Percentiles rank a stretch among this genome's conserved stretches.
These are phyloP conservation scores for Colletotrichum agaves DNA, from an alignment of 2,329 filamentous ascomycete species.

Conservation along the genomic window DNA sequence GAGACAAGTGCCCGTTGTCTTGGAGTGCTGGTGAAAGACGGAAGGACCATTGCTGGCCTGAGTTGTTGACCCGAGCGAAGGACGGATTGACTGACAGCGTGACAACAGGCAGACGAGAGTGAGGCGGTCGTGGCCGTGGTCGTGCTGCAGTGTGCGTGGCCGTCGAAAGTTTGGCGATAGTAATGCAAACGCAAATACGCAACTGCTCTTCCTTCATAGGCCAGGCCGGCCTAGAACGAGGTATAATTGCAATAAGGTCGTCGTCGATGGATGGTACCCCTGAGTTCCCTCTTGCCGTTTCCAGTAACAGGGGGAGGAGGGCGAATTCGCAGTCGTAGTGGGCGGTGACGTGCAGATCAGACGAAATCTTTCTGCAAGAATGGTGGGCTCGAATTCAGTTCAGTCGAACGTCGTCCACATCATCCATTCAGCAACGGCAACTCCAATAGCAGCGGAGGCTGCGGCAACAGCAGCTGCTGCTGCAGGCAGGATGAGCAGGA, in stretches of 20 bases:
- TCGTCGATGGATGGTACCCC: conserved; percentile 15
- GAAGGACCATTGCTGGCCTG: neutral
- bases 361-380: neutral
- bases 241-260: neutral
- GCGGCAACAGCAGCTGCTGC: neutral
- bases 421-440: neutral
- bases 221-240: neutral
- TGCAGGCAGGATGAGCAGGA: neutral
- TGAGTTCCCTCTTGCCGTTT: conserved; percentile 21
- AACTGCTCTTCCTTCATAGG: conserved; percentile 3
- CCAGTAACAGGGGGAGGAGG: conserved; percentile 8
- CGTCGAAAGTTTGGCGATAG: conserved; percentile 9
- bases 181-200: conserved; percentile 15
- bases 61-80: neutral
- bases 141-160: conserved; percentile 4
- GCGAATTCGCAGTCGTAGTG: neutral
- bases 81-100: neutral
- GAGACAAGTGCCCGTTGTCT: conserved; percentile 35
- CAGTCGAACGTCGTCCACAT: neutral
- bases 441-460: neutral
- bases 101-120: neutral
- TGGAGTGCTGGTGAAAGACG: conserved; percentile 2
- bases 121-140: neutral
- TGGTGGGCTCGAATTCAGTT: neutral
- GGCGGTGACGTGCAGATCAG: neutral